Conservation (phyloP, 164 flowering plant genomes). For the Brasenia schreberi region DNA sequence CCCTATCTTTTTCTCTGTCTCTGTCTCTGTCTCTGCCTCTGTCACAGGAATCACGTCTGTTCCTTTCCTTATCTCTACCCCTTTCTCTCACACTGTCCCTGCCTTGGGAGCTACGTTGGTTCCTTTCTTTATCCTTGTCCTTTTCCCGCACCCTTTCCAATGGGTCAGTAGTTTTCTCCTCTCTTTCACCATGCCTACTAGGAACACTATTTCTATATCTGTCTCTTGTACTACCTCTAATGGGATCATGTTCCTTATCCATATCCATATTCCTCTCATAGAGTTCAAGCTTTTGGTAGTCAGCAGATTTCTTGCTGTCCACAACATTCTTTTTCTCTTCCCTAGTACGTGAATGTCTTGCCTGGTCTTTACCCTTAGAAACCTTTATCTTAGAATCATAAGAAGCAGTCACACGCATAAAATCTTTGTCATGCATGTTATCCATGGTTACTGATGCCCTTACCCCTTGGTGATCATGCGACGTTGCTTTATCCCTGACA, state of each 20-base stretch:
- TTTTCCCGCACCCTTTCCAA: conserved; percentile 7
- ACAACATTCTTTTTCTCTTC: conserved; percentile 15
- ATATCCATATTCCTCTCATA: not conserved
- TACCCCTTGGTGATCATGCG: conserved; percentile 29
- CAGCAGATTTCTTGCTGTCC: conserved; percentile 12
- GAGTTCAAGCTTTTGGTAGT: not conserved
- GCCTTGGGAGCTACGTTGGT: no score
- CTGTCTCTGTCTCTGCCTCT: conserved; percentile 7
- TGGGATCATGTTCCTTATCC: conserved; percentile 1
- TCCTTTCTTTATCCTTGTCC: not conserved
- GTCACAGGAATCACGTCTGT: conserved; percentile 13
- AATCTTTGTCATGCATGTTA: conserved; percentile 17
- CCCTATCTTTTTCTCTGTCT: conserved; percentile 16
- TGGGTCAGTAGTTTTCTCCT: conserved; percentile 18
- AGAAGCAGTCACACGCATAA: conserved; percentile 1
- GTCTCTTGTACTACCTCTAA: conserved; percentile 15
- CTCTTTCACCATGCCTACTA: conserved; percentile 14
- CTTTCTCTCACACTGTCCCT: conserved; percentile 13
- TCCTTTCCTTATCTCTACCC: conserved; percentile 18
- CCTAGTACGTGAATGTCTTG: conserved; percentile 7
- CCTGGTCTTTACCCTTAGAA: conserved; percentile 5
- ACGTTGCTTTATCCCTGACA: conserved; percentile 28
- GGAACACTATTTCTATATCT: conserved; percentile 23
- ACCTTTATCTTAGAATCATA: conserved; percentile 9
- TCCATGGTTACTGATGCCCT: conserved; percentile 36